Evolutionary conservation across 306 rosid species (phyloP), one percentile per base, ranked within the genome.

Genomic region (Cucurbita pepo): DNA sequence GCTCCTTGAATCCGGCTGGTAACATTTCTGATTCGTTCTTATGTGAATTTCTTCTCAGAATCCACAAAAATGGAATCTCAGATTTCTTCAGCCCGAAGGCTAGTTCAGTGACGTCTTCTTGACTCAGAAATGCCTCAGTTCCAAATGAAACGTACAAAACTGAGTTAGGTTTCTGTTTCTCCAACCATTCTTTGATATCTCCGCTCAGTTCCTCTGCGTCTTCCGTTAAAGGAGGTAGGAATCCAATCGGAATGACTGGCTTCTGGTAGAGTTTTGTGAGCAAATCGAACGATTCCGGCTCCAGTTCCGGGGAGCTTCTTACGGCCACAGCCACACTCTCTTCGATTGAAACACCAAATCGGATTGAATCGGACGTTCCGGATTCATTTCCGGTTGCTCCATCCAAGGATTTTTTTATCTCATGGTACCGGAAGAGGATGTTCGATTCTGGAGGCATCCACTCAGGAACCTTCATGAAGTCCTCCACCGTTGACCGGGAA

Each of bases 121-220:
- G 80, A 55, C 54, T 81, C 64, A 81, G 60, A 45, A 53, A 38
- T 19, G 82, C 80, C 74, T 85, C 85, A 5, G 82, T 81, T 40
- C 85, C 85, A 0, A 83, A 15, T 4, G 83, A 85, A 15, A 83
- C 72, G 78, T 83, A 85, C 10, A 83, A 62, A 10, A 79, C 83
- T 1, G 82, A 85, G 66, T 78, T 76, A 1, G 10, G 60, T 45
- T 13, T n/a, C 51, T 76, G 79, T 15, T 71, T 56, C 18, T 80
- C 78, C 51, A 85, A 44, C 86, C 83, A 85, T 19, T 76, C 55
- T 18, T 48, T 30, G 4, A 78, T 72, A 11, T 56, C 52, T 2
- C 34, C 72, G 10, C 21, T 54, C 76, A 78, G 52, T 25, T n/a
- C 69, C 54, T 56, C 57, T 3, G 21, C 77, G 1, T 77, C 78